A percentile compares a stretch with the other conserved stretches of the same genome.
These are phyloP conservation scores for Gilbertella persicaria DNA, from an alignment of 371 early-diverging fungal species.

Conservation along the genomic window DNA sequence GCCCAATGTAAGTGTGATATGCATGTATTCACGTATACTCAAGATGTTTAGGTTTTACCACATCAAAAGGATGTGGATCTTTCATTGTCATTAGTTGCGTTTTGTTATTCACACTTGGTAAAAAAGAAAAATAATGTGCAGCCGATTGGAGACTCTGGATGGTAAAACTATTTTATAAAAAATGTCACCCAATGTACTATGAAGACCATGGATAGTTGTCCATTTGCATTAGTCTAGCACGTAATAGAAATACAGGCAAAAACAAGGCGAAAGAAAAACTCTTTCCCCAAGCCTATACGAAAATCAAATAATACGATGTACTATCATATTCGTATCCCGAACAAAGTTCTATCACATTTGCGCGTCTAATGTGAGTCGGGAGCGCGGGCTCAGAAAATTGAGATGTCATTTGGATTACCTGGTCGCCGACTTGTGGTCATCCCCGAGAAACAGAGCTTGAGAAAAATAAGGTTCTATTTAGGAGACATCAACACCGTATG, in stretches of 20 bases:
- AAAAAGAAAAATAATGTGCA: conserved; percentile 29
- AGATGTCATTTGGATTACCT: no score
- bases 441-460: no score
- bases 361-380: no score
- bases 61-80: conserved; percentile 45
- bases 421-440: background rate
- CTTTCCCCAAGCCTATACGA: conserved; percentile 29
- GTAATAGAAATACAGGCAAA: conserved; percentile 31
- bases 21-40: no score
- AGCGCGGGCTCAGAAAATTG: background rate
- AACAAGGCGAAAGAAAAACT: conserved; percentile 43
- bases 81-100: conserved; percentile 53
- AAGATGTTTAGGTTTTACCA: conserved; percentile 38
- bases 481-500: no score
- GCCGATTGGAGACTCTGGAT: conserved; percentile 52
- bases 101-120: conserved; percentile 38
- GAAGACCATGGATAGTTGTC: conserved; percentile 31
- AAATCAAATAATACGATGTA: conserved; percentile 5
- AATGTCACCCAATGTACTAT: conserved; percentile 44
- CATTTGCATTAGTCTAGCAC: conserved; percentile 29
- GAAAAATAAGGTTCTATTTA: no score
- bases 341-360: conserved; percentile 12
- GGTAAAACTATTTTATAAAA: conserved; percentile 22
- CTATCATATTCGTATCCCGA: conserved; percentile 20
- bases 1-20: conserved; percentile 72